Evolutionary conservation across 1,284 basidiomycete species (phyloP).

Genomic region (Polyporus tsugae): DNA sequence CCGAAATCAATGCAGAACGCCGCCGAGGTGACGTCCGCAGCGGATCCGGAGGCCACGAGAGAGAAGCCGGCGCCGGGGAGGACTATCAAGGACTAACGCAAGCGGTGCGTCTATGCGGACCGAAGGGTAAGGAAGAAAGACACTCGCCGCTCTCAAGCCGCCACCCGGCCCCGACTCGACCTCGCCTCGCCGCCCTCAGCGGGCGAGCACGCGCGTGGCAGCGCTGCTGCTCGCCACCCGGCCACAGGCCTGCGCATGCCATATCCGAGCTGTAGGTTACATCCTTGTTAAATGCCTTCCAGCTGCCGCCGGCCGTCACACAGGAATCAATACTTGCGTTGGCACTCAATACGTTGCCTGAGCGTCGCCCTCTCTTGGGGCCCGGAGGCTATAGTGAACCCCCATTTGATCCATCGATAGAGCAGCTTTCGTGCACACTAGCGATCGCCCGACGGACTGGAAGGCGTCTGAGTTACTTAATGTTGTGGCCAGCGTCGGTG

Average conservation of each 20-base stretch:
- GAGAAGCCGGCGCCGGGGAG: neutral
- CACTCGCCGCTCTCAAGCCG: neutral
- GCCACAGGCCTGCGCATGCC: neutral
- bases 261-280: neutral
- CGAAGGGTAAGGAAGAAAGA: neutral
- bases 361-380: neutral
- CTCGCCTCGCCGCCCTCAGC: neutral
- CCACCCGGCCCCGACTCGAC: neutral
- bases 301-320: neutral
- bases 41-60: conserved; percentile 5
- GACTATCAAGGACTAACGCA: neutral
- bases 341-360: neutral
- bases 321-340: neutral
- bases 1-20: neutral
- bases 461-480: neutral
- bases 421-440: neutral
- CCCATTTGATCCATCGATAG: neutral
- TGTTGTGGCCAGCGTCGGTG: neutral
- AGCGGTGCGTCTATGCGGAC: neutral
- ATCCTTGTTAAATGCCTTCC: neutral
- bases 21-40: neutral
- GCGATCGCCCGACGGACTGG: neutral
- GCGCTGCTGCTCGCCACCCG: neutral
- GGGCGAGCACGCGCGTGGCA: neutral
- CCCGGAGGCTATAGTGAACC: neutral